Evolutionary conservation across 139 green algal genomes (phyloP), one percentile per base, ranked within the genome.

Genomic region (Volvox africanus): DNA sequence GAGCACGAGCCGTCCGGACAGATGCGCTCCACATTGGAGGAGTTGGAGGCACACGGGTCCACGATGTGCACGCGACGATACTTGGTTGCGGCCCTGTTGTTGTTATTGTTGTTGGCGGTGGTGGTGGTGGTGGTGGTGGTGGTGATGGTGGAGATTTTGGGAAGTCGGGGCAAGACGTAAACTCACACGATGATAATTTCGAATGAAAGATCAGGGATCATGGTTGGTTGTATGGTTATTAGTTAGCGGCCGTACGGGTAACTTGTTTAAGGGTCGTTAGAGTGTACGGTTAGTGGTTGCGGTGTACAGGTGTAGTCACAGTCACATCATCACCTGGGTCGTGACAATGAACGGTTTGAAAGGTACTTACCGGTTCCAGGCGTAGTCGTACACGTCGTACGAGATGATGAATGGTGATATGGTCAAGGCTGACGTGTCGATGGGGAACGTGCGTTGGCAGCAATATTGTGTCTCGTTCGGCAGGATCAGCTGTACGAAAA

Each of bases 321-420:
- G 44, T 55, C 44, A 55, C 9, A 55, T 5, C 44, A 5, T 9
- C 44, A 55, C 9, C 5, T 55, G 44, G 44, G 44, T 55, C 44
- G 44, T 55, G 44, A 55, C 9, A 9, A 55, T 55, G 9, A 9
- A 9, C 44, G 44, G 44, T 14, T 55, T 9, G 44, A 5, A 9
- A 55, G 44, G 44, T 9, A 55, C 44, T 55, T 61, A 90, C 55
- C 14, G 65, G 73, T 93, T 93, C 50, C 84, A 84, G 18, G 33
- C 30, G 37, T 81, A 94, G 80, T 94, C 88, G 30, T 50, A 94
- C 62, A 87, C 88, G 62, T 90, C 85, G 80, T 94, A 92, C 19
- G 76, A 44, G 33, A 93, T 73, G 50, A 90, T n/a, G 50, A 32
- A 82, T 9, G 81, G 82, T 17, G 14, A 37, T 33, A 20, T 71